Evolutionary conservation across 139 green algal genomes (phyloP).

Genomic region (Chlamydomonas sphaeroides): DNA sequence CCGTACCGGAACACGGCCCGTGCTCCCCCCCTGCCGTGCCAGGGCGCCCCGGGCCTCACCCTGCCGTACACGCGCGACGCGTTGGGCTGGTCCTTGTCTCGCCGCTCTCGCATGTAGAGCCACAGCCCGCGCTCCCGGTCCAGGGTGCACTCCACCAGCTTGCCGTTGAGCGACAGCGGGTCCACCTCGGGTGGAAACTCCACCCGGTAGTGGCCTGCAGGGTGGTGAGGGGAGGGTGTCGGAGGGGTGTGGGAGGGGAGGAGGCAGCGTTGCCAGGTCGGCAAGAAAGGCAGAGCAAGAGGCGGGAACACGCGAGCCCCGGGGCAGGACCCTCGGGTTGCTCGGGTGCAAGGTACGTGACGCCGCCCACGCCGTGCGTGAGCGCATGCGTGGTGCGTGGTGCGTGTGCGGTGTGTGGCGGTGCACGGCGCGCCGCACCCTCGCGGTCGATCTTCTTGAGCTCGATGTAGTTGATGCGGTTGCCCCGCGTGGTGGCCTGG

Average conservation of each 20-base stretch:
- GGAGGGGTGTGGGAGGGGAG: background rate
- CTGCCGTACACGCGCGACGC: slow-evolving; percentile 72
- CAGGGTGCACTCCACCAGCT: slow-evolving; percentile 89
- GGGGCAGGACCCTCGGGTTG: too few species aligned
- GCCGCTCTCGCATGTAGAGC: slow-evolving; percentile 84
- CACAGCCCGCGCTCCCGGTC: slow-evolving; percentile 67
- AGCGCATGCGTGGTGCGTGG: too few species aligned
- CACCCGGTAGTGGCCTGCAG: slow-evolving; percentile 35
- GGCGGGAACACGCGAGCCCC: too few species aligned
- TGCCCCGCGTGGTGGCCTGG: background rate
- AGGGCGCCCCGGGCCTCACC: slow-evolving; percentile 27
- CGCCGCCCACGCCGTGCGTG: too few species aligned
- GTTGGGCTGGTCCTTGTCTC: slow-evolving; percentile 89
- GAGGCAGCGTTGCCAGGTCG: too few species aligned
- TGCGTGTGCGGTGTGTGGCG: background rate
- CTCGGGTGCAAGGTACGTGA: too few species aligned
- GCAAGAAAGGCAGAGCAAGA: too few species aligned
- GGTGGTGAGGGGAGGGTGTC: background rate
- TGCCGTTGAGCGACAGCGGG: slow-evolving; percentile 50
- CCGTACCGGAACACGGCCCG: too few species aligned
- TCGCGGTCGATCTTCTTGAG: background rate
- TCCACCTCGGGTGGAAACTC: slow-evolving; percentile 46
- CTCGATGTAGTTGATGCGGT: background rate
- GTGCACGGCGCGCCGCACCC: background rate
- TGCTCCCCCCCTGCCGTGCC: too few species aligned